Evolutionary conservation across 2,329 filamentous ascomycete species (phyloP).

Genomic region (Sporothrix dimorphospora): DNA sequence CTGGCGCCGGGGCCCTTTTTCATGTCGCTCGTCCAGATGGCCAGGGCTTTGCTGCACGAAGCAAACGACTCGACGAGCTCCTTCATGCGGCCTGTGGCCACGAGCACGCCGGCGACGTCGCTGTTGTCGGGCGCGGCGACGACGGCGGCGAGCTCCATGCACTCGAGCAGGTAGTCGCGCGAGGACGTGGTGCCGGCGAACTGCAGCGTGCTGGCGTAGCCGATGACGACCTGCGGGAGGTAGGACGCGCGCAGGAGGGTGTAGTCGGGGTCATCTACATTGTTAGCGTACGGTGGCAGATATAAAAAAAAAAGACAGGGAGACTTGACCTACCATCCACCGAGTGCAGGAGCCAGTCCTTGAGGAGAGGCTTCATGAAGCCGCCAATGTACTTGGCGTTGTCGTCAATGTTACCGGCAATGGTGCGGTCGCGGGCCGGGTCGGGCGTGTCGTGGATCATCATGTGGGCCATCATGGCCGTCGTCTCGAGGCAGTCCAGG

Average conservation of each 20-base stretch:
- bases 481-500: conserved; percentile 69
- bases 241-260: conserved; percentile 72
- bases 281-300: background rate
- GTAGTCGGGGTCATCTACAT: conserved; percentile 62
- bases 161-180: conserved; percentile 76
- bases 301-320: background rate
- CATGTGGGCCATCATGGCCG: conserved; percentile 60
- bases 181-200: conserved; percentile 74
- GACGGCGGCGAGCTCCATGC: conserved; percentile 80
- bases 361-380: conserved; percentile 63
- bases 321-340: conserved; percentile 54
- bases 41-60: conserved; percentile 72
- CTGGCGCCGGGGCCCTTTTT: conserved; percentile 54
- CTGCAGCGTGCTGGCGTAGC: conserved; percentile 80
- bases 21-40: conserved; percentile 55
- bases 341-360: conserved; percentile 63
- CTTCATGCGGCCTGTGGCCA: conserved; percentile 67
- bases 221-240: conserved; percentile 82
- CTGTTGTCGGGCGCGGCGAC: conserved; percentile 72
- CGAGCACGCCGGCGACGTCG: conserved; percentile 67
- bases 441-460: conserved; percentile 53
- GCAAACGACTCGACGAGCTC: conserved; percentile 79
- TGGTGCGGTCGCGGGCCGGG: conserved; percentile 48
- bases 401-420: conserved; percentile 58
- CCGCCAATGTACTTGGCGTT: conserved; percentile 59